phyloP scores from a whole-genome alignment of 2,329 filamentous ascomycete species.

The Phoma sp. region DNA sequence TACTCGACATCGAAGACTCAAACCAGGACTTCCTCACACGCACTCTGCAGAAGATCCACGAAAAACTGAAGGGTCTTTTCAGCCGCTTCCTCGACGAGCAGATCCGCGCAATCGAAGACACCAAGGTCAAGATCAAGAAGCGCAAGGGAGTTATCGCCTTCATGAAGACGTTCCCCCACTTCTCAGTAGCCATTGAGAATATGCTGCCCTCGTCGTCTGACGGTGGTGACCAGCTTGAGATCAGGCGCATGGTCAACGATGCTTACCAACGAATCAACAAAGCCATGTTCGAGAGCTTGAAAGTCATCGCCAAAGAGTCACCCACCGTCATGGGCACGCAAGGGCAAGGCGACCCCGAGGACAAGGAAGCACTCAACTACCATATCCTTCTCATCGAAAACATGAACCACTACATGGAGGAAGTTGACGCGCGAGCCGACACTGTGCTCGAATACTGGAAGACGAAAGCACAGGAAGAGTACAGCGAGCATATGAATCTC shows the following conservation, averaged over 20 bases:
- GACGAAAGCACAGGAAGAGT: slow-evolving; percentile 76
- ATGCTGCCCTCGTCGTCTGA: slow-evolving; percentile 66
- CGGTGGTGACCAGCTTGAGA: slow-evolving; percentile 65
- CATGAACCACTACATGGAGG: slow-evolving; percentile 96
- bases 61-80: slow-evolving; percentile 76
- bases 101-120: slow-evolving; percentile 93
- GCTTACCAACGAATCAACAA: slow-evolving; percentile 90
- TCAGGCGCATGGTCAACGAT: slow-evolving; percentile 80
- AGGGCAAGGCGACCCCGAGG: slow-evolving; percentile 70
- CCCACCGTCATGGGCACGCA: slow-evolving; percentile 61
- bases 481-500: slow-evolving; percentile 83
- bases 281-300: slow-evolving; percentile 96
- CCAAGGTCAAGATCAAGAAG: slow-evolving; percentile 99
- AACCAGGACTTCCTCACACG: slow-evolving; percentile 91
- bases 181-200: slow-evolving; percentile 81
- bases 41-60: slow-evolving; percentile 79
- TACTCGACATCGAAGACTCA: slow-evolving; percentile 80
- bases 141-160: slow-evolving; percentile 95
- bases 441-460: slow-evolving; percentile 84
- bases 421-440: slow-evolving; percentile 77
- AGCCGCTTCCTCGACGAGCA: slow-evolving; percentile 92
- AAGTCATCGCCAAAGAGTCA: slow-evolving; percentile 83
- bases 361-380: slow-evolving; percentile 96
- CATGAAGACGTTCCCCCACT: slow-evolving; percentile 89
- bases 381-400: slow-evolving; percentile 98